These are phyloP conservation scores for Sorghum bicolor DNA, from an alignment of 176 grass and related monocot species.

Conservation along the genomic window Sorghum_bicolor_NCBIv3 NC_012872.2:62666501-62667000, in stretches of 20 bases:
- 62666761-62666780: background rate
- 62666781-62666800: background rate
- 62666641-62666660: too few species aligned
- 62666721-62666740: slow-evolving; percentile 11
- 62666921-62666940: background rate
- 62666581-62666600: too few species aligned
- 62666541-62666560: too few species aligned
- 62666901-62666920: slow-evolving; percentile 17
- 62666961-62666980: background rate
- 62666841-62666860: background rate
- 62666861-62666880: background rate
- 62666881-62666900: background rate
- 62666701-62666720: background rate
- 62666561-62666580: too few species aligned
- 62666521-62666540: too few species aligned
- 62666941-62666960: background rate
- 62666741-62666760: background rate
- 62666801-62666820: background rate
- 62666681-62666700: background rate
- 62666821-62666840: too few species aligned
- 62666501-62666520: too few species aligned
- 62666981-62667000: slow-evolving; percentile 8
- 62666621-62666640: too few species aligned
- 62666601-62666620: too few species aligned
- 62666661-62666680: too few species aligned